Evolutionary conservation across 2,329 filamentous ascomycete genomes (phyloP).

Genomic region (Talaromyces sp.): DNA sequence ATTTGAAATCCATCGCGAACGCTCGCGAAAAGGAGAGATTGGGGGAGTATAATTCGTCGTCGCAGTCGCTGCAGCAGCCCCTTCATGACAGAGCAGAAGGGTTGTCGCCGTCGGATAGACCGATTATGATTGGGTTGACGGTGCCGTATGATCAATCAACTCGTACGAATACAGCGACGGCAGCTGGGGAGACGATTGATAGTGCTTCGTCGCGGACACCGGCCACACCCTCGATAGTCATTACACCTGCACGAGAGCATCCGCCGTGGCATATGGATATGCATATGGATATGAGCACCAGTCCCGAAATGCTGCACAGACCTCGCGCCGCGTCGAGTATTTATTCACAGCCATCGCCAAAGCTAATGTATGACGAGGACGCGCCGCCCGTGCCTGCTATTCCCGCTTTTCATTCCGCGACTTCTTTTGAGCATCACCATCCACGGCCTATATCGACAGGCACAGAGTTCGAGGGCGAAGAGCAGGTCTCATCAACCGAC

Average conservation of each 20-base stretch:
- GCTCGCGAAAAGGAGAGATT: slow-evolving; percentile 33
- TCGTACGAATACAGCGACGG: background rate
- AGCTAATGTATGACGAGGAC: slow-evolving; percentile 25
- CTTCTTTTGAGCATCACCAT: slow-evolving; percentile 19
- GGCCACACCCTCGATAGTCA: slow-evolving; percentile 44
- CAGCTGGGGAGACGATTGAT: slow-evolving; percentile 18
- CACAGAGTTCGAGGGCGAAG: slow-evolving; percentile 38
- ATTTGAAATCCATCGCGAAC: slow-evolving; percentile 35
- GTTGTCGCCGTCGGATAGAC: slow-evolving; percentile 44
- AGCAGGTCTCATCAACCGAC: slow-evolving; percentile 16
- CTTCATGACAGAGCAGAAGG: slow-evolving; percentile 29
- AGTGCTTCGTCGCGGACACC: slow-evolving; percentile 30
- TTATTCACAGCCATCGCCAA: slow-evolving; percentile 42
- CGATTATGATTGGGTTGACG: slow-evolving; percentile 47
- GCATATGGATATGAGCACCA: slow-evolving; percentile 16
- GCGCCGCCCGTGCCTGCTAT: slow-evolving; percentile 43
- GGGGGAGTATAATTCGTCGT: slow-evolving; percentile 17
- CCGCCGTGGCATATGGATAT: slow-evolving; percentile 32
- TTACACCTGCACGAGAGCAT: slow-evolving; percentile 45
- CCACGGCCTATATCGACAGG: slow-evolving; percentile 32
- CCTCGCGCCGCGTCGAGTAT: slow-evolving; percentile 42
- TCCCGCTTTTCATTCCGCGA: slow-evolving; percentile 30
- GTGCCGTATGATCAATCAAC: slow-evolving; percentile 34
- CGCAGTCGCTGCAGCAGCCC: slow-evolving; percentile 16
- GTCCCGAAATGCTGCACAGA: slow-evolving; percentile 23